A percentile compares a stretch with the other conserved stretches of the same genome.
Evolutionary conservation across 768 basidiomycete genomes (phyloP).

Genomic region (Cubamyces sp.): DNA sequence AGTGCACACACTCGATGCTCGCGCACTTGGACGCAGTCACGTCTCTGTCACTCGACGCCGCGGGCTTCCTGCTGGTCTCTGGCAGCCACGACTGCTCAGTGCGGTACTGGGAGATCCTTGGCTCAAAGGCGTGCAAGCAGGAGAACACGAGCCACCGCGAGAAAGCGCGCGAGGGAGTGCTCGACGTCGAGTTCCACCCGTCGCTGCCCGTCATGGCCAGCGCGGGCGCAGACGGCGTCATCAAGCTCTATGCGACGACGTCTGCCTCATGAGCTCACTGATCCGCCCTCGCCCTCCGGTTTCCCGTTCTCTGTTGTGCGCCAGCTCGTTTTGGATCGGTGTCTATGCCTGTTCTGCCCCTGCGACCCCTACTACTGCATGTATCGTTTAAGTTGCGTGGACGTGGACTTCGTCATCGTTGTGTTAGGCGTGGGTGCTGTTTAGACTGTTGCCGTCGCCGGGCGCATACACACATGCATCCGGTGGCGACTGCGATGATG

Average conservation of each 20-base stretch:
- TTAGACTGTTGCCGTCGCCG: constrained; percentile 3
- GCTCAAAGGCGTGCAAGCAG: constrained; percentile 79
- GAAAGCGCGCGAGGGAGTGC: constrained; percentile 89
- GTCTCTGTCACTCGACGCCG: constrained; percentile 84
- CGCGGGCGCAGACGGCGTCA: constrained; percentile 94
- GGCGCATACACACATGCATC: neutral
- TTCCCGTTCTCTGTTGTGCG: neutral
- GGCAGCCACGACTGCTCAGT: constrained; percentile 93
- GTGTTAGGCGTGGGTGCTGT: neutral
- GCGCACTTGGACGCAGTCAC: constrained; percentile 94
- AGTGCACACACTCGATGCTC: constrained; percentile 87
- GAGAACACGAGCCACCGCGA: constrained; percentile 89
- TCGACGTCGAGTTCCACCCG: constrained; percentile 85
- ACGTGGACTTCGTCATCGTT: neutral
- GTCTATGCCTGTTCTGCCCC: neutral
- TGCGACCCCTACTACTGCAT: neutral
- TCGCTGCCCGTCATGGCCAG: constrained; percentile 87
- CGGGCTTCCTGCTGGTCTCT: constrained; percentile 87
- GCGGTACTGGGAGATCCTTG: constrained; percentile 92
- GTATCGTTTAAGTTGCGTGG: constrained; percentile 9
- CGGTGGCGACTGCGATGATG: neutral
- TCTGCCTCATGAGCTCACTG: constrained; percentile 51
- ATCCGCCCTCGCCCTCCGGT: neutral
- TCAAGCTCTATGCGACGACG: constrained; percentile 89
- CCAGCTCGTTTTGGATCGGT: constrained; percentile 2